phyloP scores from a whole-genome alignment of 2,329 filamentous ascomycete genomes.

The Dothistroma septosporum region DNA sequence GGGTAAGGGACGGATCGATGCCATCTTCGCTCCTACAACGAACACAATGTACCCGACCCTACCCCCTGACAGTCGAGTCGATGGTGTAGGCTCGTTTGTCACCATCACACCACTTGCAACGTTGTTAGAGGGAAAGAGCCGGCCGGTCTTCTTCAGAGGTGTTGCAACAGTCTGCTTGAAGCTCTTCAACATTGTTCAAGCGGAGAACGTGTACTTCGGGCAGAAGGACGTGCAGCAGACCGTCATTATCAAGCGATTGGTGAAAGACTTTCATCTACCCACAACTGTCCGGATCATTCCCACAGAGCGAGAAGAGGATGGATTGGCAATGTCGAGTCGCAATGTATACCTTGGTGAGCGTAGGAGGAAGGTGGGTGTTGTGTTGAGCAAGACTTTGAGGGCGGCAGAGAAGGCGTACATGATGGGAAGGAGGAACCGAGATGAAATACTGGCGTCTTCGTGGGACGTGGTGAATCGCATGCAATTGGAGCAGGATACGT shows the following conservation, averaged over 20 bases:
- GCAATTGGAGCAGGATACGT: constrained; percentile 57
- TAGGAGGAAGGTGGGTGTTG: constrained; percentile 66
- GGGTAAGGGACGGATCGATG: constrained; percentile 62
- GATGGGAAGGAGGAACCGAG: constrained; percentile 52
- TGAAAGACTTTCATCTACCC: constrained; percentile 79
- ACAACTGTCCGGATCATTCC: constrained; percentile 68
- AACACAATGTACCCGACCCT: constrained; percentile 83
- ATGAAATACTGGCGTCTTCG: constrained; percentile 69
- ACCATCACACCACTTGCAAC: constrained; percentile 80
- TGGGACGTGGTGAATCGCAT: constrained; percentile 55
- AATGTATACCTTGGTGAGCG: constrained; percentile 87
- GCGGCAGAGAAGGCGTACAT: constrained; percentile 67
- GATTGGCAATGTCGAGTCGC: constrained; percentile 83
- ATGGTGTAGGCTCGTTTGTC: constrained; percentile 82
- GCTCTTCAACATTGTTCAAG: constrained; percentile 75
- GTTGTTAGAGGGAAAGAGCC: constrained; percentile 75
- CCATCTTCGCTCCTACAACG: constrained; percentile 81
- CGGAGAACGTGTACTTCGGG: constrained; percentile 83
- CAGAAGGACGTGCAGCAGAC: constrained; percentile 98
- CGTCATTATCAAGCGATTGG: constrained; percentile 79
- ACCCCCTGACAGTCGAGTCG: constrained; percentile 65
- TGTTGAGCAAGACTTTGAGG: constrained; percentile 65
- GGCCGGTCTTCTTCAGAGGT: constrained; percentile 93
- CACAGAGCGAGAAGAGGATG: constrained; percentile 74
- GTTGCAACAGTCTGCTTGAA: constrained; percentile 97